These are phyloP conservation scores for Paratrimastix pyriformis DNA, from an alignment of 78 protist species.

Conservation along the genomic window DNA sequence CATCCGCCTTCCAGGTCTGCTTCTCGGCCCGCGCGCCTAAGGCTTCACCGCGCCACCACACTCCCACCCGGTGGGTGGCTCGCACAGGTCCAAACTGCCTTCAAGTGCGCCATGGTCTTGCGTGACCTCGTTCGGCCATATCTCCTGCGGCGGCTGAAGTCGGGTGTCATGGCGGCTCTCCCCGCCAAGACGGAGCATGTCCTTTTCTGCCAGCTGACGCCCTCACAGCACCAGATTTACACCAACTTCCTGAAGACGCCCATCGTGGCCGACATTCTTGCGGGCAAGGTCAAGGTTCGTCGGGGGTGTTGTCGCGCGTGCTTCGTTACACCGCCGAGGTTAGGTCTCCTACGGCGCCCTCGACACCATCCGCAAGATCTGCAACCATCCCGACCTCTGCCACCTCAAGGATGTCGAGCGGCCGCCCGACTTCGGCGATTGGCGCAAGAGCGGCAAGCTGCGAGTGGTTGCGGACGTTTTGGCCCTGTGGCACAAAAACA, in stretches of 20 bases:
- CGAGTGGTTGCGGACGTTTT: constrained; percentile 27
- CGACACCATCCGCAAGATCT: constrained; percentile 70
- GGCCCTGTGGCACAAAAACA: neutral
- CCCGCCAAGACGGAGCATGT: constrained; percentile 84
- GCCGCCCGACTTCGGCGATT: constrained; percentile 20
- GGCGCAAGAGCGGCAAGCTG: constrained; percentile 59
- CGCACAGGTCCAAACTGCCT: constrained; percentile 61
- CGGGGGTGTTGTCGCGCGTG: too few relatives aligned
- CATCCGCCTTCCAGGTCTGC: constrained; percentile 39
- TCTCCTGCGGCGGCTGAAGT: constrained; percentile 76
- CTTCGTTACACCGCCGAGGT: too few relatives aligned
- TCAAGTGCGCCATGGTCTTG: constrained; percentile 65
- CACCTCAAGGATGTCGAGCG: neutral
- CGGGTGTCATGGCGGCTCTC: constrained; percentile 52
- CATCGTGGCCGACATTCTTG: constrained; percentile 10
- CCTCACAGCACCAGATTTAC: constrained; percentile 65
- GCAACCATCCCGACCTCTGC: constrained; percentile 87
- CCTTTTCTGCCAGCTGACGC: constrained; percentile 78
- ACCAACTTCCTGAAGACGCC: constrained; percentile 33
- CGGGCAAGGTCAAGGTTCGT: too few relatives aligned
- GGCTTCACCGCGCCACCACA: too few relatives aligned
- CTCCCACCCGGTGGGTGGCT: neutral
- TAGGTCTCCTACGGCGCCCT: constrained; percentile 33
- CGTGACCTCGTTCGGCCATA: constrained; percentile 76
- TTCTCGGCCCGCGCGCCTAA: neutral